Conservation (phyloP, 768 basidiomycete species). For the Mycena alexandri region DNA sequence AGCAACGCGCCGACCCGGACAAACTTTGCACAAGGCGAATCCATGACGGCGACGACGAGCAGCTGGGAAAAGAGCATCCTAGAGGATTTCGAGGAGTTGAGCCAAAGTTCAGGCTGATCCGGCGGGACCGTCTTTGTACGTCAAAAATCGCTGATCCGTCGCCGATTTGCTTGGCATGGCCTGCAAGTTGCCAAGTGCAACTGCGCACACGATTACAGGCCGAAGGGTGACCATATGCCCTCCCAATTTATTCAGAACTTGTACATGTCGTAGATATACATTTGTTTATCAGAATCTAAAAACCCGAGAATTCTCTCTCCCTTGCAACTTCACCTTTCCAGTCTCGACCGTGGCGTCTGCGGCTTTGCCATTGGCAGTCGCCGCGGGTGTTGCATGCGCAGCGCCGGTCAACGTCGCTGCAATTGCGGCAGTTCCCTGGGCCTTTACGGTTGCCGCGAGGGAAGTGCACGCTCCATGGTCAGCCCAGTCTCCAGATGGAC, state of each 20-base stretch:
- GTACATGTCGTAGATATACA: slow-evolving; percentile 5
- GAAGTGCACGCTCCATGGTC: slow-evolving; percentile 49
- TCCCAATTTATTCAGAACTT: background rate
- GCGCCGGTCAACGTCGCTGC: slow-evolving; percentile 25
- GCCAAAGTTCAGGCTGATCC: too few relatives aligned
- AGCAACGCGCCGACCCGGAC: background rate
- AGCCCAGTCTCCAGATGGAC: slow-evolving; percentile 47
- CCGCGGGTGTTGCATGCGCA: background rate
- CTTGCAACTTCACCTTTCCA: slow-evolving; percentile 14
- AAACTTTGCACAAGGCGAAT: background rate
- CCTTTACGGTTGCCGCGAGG: slow-evolving; percentile 26
- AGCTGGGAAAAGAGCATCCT: too few relatives aligned
- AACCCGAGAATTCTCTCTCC: slow-evolving; percentile 21
- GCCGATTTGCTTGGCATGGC: too few relatives aligned
- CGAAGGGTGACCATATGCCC: too few relatives aligned
- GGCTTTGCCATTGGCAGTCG: background rate
- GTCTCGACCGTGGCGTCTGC: slow-evolving; percentile 9
- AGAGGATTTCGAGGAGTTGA: too few relatives aligned
- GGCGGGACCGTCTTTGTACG: too few relatives aligned
- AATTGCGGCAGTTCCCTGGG: slow-evolving; percentile 1
- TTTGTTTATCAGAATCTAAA: slow-evolving; percentile 26
- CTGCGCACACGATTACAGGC: too few relatives aligned
- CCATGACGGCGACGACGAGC: slow-evolving; percentile 5
- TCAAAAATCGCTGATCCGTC: too few relatives aligned
- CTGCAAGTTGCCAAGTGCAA: too few relatives aligned